Evolutionary conservation across 2,329 filamentous ascomycete species (phyloP).

Genomic region (Diaporthe destruens): DNA sequence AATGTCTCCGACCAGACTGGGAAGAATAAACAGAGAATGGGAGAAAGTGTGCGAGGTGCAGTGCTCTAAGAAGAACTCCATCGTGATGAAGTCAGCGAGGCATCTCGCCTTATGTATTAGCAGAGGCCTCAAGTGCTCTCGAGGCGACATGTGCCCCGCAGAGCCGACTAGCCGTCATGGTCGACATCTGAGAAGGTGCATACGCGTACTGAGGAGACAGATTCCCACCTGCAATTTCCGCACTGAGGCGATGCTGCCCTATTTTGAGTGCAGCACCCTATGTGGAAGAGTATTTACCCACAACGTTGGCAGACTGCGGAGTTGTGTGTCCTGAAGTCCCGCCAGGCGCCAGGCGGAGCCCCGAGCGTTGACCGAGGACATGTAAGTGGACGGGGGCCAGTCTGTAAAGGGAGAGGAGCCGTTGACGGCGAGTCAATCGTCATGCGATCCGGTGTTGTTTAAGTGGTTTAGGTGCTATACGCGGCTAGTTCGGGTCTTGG

Average conservation of each 20-base stretch:
- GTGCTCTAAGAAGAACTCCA: neutral
- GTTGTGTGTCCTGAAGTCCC: neutral
- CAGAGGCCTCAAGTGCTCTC: too few species aligned
- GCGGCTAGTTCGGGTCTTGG: neutral
- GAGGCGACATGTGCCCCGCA: neutral
- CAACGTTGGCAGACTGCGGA: neutral
- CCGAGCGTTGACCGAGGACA: neutral
- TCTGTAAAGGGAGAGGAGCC: neutral
- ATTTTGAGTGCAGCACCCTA: neutral
- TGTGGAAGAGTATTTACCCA: constrained; percentile 24
- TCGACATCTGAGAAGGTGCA: neutral
- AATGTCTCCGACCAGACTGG: constrained; percentile 11
- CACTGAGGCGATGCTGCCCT: constrained; percentile 7
- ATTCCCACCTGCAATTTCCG: constrained; percentile 17
- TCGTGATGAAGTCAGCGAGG: neutral
- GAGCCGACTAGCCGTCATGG: neutral
- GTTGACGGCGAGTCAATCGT: constrained; percentile 6
- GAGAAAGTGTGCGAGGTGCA: neutral
- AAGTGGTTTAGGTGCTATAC: neutral
- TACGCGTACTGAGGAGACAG: constrained; percentile 20
- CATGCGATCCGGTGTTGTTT: neutral
- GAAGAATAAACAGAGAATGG: neutral
- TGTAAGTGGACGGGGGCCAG: constrained; percentile 6
- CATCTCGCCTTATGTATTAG: neutral
- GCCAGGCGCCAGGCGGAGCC: constrained; percentile 8